Percentiles rank a stretch among this genome's conserved stretches.
These are phyloP conservation scores for Salix suchowensis DNA, from an alignment of 345 rosid genomes.

Conservation along the genomic window DNA sequence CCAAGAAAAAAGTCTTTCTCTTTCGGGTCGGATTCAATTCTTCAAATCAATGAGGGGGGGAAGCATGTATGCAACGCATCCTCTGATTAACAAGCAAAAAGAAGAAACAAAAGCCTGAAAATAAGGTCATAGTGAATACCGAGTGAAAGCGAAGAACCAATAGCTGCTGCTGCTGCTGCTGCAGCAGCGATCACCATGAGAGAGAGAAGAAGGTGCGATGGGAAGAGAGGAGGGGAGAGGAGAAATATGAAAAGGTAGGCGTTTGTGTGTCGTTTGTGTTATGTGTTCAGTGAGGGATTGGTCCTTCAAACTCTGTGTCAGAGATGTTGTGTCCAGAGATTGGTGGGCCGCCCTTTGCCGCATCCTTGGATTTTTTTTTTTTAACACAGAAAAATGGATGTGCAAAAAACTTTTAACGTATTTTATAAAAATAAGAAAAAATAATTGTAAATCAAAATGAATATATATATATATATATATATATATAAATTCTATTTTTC, in stretches of 20 bases:
- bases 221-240: neutral
- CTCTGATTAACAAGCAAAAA: neutral
- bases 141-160: conserved; percentile 55
- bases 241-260: neutral
- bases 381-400: too few relatives aligned
- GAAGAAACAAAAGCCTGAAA: neutral
- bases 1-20: neutral
- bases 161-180: conserved; percentile 2
- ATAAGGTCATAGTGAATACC: conserved; percentile 25
- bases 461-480: too few relatives aligned
- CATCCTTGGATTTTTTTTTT: too few relatives aligned
- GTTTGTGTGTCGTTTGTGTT: neutral
- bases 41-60: neutral
- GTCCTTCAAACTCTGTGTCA: conserved; percentile 5
- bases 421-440: too few relatives aligned
- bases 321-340: neutral
- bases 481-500: too few relatives aligned
- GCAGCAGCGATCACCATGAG: conserved; percentile 59
- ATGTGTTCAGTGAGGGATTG: neutral
- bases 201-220: neutral
- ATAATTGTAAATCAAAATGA: too few relatives aligned
- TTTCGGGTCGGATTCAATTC: neutral
- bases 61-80: neutral
- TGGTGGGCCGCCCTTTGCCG: too few relatives aligned
- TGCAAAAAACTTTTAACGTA: too few relatives aligned